Evolutionary conservation across 495 filamentous ascomycete genomes (phyloP).

Genomic region (Pyrenopolyporus hunteri): DNA sequence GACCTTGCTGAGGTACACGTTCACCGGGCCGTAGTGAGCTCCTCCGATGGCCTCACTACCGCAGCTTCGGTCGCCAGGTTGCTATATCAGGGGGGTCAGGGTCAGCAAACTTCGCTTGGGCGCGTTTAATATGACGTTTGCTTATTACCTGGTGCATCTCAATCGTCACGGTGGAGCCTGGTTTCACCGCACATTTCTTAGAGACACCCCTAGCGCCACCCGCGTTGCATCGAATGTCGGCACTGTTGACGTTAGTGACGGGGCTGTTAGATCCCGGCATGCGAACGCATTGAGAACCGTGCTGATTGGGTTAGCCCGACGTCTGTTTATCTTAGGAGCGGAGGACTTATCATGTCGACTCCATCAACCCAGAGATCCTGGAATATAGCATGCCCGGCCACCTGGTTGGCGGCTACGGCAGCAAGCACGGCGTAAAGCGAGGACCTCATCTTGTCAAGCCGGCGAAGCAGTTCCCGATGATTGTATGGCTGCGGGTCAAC

Average conservation of each 20-base stretch:
- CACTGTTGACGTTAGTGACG: constrained; percentile 48
- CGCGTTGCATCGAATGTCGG: constrained; percentile 51
- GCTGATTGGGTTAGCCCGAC: constrained; percentile 18
- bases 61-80: constrained; percentile 54
- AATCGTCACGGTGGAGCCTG: constrained; percentile 52
- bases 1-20: constrained; percentile 57
- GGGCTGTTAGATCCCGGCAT: constrained; percentile 46
- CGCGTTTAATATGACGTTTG: neutral
- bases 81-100: constrained; percentile 31
- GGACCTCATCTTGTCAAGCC: constrained; percentile 43
- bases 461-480: neutral
- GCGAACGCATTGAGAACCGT: constrained; percentile 44
- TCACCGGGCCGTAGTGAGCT: constrained; percentile 58
- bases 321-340: neutral
- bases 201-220: constrained; percentile 31
- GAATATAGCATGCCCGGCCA: constrained; percentile 46
- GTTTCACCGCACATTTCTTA: constrained; percentile 42
- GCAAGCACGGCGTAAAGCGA: constrained; percentile 36
- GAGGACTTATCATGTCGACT: constrained; percentile 44
- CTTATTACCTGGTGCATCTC: constrained; percentile 54
- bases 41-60: constrained; percentile 55
- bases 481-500: neutral
- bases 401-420: constrained; percentile 39
- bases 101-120: constrained; percentile 42
- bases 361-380: constrained; percentile 49